phyloP scores from a whole-genome alignment of 495 filamentous ascomycete species.

The Podospora australis region DNA sequence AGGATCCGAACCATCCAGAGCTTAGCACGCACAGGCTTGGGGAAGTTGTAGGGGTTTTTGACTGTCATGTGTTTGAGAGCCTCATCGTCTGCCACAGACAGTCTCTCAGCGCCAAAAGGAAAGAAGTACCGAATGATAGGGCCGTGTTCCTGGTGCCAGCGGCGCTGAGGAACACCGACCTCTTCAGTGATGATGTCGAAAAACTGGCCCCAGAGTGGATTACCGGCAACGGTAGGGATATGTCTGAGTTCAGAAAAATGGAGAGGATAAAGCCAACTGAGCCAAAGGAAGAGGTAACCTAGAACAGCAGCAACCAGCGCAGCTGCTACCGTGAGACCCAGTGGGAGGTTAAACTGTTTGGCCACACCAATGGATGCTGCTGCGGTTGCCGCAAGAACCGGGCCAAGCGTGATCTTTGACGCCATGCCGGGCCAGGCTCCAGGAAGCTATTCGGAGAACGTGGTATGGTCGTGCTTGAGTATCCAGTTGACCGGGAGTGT shows the following conservation, averaged over 20 bases:
- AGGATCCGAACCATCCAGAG: conserved; percentile 45
- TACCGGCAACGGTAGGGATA: conserved; percentile 19
- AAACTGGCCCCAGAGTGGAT: conserved; percentile 22
- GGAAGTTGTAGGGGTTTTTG: conserved; percentile 49
- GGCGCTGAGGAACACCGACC: conserved; percentile 22
- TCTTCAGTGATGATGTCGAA: conserved; percentile 22
- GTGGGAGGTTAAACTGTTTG: conserved; percentile 9
- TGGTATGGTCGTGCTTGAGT: too few relatives aligned
- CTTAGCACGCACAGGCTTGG: conserved; percentile 44
- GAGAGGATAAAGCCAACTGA: conserved; percentile 12
- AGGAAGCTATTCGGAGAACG: too few relatives aligned
- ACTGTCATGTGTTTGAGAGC: conserved; percentile 43
- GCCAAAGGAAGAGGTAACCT: conserved; percentile 12
- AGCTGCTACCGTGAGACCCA: conserved; percentile 1
- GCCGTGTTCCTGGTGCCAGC: conserved; percentile 22
- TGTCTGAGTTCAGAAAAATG: conserved; percentile 18
- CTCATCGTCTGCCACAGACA: conserved; percentile 21
- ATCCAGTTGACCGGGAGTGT: too few relatives aligned
- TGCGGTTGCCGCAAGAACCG: conserved; percentile 5
- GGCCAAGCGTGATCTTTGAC: conserved; percentile 2
- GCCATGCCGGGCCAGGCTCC: conserved; percentile 15
- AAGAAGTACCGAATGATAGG: conserved; percentile 24
- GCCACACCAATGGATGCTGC: conserved; percentile 3
- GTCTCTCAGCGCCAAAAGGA: conserved; percentile 21
- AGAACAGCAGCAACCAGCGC: not conserved